A percentile compares a stretch with the other conserved stretches of the same genome.
These are phyloP conservation scores for Boletus subcaerulescens DNA, from an alignment of 768 basidiomycete species.

Conservation along the genomic window DNA sequence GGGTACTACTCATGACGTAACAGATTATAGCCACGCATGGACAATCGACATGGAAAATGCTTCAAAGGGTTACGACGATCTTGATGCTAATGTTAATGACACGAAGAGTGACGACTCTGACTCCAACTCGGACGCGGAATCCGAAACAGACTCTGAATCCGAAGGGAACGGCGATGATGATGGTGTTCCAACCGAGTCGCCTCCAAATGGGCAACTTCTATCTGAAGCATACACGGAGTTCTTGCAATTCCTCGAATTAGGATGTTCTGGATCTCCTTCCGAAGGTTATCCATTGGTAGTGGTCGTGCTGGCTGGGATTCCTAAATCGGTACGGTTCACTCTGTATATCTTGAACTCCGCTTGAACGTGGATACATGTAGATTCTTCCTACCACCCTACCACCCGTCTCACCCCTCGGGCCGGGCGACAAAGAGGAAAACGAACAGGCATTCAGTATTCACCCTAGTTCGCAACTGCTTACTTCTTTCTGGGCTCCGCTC, in stretches of 20 bases:
- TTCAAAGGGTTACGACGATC: conserved; percentile 8
- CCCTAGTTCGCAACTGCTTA: conserved; percentile 55
- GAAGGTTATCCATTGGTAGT: conserved; percentile 82
- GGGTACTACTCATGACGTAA: neutral
- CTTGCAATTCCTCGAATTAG: conserved; percentile 71
- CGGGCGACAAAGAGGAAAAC: neutral
- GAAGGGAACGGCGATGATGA: conserved; percentile 34
- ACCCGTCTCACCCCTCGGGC: neutral
- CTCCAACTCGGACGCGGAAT: conserved; percentile 29
- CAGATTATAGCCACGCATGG: conserved; percentile 72
- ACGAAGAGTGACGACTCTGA: conserved; percentile 34
- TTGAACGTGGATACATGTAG: conserved; percentile 1
- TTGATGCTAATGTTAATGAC: conserved; percentile 28
- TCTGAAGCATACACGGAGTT: conserved; percentile 67
- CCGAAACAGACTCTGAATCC: conserved; percentile 12
- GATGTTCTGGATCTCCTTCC: conserved; percentile 75
- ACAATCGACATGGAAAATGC: conserved; percentile 25
- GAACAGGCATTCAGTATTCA: neutral
- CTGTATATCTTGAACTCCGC: neutral
- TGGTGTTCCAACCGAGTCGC: conserved; percentile 8
- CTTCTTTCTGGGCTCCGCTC: conserved; percentile 80
- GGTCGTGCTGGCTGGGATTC: conserved; percentile 79
- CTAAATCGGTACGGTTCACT: conserved; percentile 49
- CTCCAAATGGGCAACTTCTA: neutral
- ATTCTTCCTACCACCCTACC: conserved; percentile 24